Evolutionary conservation across 495 filamentous ascomycete genomes (phyloP), one percentile per base, ranked within the genome.

Genomic region (Venustampulla echinocandica): DNA sequence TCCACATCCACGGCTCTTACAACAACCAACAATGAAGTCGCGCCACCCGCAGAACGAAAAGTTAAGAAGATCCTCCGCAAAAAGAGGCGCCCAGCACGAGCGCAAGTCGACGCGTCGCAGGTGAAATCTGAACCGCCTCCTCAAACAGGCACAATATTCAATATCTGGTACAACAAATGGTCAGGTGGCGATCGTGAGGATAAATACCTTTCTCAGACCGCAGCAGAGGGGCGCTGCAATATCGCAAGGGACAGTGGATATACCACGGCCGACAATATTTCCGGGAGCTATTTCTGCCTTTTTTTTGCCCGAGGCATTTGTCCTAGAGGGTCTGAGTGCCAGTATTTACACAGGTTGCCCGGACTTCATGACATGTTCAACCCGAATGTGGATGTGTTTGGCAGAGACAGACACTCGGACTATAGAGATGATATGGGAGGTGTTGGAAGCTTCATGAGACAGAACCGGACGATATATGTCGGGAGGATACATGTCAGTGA

Each of bases 341-440:
- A 95, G 55, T 96, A 95, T 54, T 74, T 97, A 3, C 93, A 99
- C 62, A 76, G 92, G 1, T 71, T 95, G 4, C 93, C 92, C 0
- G 75, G 73, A 0, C 69, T 92, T 4, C 80, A 85, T 56, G 92
- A 96, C 62, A 69, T 90, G 22, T 95, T 84, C 64, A 87, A 85
- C 47, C 82, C 84, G 0, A 95, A 95, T 54, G 78, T 92, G 4
- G 93, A 99, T 64, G 89, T 84, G 53, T 99, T 99, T 62, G 92
- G 90, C 1, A 71, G 87, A 20, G 87, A 93, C 67, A 93, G 89
- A 62, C 80, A 82, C 57, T 76, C 69, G 34, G 89, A 94, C 56
- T 95, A 94, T 65, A 71, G 89, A 41, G 88, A 94, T 62, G 88
- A 98, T 59, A 96, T 98, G 92, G 90, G 90, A 25, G 92, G 92